Evolutionary conservation across 148 eudicot genomes (phyloP), one percentile per base, ranked within the genome.

Genomic region (Rheum nobile): DNA sequence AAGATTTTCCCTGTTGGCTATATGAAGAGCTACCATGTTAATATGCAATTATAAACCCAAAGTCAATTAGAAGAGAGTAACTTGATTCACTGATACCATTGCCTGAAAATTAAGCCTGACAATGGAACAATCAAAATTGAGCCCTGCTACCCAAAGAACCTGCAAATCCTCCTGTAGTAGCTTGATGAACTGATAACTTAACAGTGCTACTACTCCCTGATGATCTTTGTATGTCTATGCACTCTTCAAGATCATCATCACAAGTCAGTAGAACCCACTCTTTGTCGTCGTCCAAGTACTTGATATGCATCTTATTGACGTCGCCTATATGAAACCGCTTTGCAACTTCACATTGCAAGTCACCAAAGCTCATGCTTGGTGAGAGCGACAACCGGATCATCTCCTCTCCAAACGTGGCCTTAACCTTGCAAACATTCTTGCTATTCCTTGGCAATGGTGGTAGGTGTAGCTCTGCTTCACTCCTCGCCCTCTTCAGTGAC

Each of bases 261-360:
- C 98, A 92, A 12, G 96, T 90, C 77, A 92, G 77, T 38, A 92
- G 92, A 72, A 92, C 91, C 98, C 98, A 92, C 79, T 92, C 98
- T 14, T 74, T 80, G 43, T 92, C 98, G 55, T 92, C 96, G 29
- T 92, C 98, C 78, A 91, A 83, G 76, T 91, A 91, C 81, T 87
- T 91, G 67, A 91, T 68, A 54, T 82, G 83, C 61, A 91, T 74
- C 68, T 72, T 82, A 69, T 79, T 81, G 67, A 78, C 67, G 29
- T 84, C 88, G 0, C 75, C 85, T 17, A 89, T 72, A 44, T 71
- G 74, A 72, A 86, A 92, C 55, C 92, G 83, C 86, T 81, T 86
- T 55, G 75, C 80, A n/a, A 93, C 78, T 79, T 88, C 96, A 76
- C 44, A 79, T 47, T 79, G 84, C 72, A 93, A 68, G 48, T 85